Percentiles rank a stretch among this genome's conserved stretches.
These are phyloP conservation scores for Trametes sanguinea DNA, from an alignment of 768 basidiomycete species.

Conservation along the genomic window DNA sequence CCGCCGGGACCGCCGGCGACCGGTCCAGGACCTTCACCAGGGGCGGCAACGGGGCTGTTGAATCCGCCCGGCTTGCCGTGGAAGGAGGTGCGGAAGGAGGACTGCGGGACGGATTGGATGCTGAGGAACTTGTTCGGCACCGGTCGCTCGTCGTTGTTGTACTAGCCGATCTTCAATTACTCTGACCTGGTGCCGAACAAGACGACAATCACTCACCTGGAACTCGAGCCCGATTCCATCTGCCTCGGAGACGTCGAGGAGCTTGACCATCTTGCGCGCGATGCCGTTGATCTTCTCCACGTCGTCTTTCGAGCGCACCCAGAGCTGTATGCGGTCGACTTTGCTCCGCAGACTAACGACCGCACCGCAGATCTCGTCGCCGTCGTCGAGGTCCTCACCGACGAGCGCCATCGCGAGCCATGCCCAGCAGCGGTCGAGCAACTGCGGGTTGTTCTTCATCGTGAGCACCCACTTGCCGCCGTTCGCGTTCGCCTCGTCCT, in stretches of 20 bases:
- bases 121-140: slow-evolving; percentile 79
- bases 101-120: slow-evolving; percentile 69
- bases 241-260: slow-evolving; percentile 81
- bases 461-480: slow-evolving; percentile 96
- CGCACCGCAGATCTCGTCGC: slow-evolving; percentile 80
- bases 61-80: slow-evolving; percentile 37
- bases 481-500: slow-evolving; percentile 86
- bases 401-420: slow-evolving; percentile 92
- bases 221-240: slow-evolving; percentile 89
- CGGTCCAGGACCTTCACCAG: slow-evolving; percentile 30
- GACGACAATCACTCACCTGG: slow-evolving; percentile 55
- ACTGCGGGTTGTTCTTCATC: slow-evolving; percentile 78
- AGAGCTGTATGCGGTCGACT: slow-evolving; percentile 89
- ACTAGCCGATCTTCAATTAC: slow-evolving; percentile 43
- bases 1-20: slow-evolving; percentile 38
- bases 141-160: slow-evolving; percentile 86
- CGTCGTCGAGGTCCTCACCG: slow-evolving; percentile 69
- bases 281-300: slow-evolving; percentile 83
- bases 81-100: slow-evolving; percentile 70
- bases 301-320: slow-evolving; percentile 86
- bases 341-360: slow-evolving; percentile 87
- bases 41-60: slow-evolving; percentile 31
- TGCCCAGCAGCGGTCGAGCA: slow-evolving; percentile 87
- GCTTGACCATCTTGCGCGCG: slow-evolving; percentile 78
- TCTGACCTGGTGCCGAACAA: neutral